These are phyloP conservation scores for Pseudopyrenochaeta lycopersici DNA, from an alignment of 2,329 filamentous ascomycete species.

Conservation along the genomic window DNA sequence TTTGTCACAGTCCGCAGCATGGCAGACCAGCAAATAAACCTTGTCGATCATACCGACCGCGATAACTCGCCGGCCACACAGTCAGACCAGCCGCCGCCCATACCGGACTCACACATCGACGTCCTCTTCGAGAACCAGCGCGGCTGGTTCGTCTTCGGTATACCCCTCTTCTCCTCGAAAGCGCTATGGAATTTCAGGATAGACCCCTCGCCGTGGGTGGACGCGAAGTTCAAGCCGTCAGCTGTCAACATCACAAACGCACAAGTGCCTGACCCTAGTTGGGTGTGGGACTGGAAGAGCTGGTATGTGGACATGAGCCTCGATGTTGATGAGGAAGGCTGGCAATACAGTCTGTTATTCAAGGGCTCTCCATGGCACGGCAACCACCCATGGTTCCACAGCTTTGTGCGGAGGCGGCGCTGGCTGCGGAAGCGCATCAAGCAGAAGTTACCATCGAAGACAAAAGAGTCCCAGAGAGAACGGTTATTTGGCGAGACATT, in stretches of 20 bases:
- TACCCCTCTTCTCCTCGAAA: constrained; percentile 86
- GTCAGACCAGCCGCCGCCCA: constrained; percentile 24
- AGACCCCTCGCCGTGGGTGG: constrained; percentile 89
- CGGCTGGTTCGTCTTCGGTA: constrained; percentile 87
- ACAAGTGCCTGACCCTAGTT: constrained; percentile 91
- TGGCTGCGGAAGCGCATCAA: constrained; percentile 87
- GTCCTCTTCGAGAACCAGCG: constrained; percentile 96
- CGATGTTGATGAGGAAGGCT: constrained; percentile 87
- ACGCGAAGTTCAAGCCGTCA: constrained; percentile 62
- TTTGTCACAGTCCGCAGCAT: constrained; percentile 20
- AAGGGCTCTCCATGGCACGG: constrained; percentile 75
- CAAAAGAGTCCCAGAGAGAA: constrained; percentile 40
- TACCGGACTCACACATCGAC: constrained; percentile 65
- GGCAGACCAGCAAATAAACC: constrained; percentile 71
- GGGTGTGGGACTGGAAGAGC: constrained; percentile 84
- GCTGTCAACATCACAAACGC: constrained; percentile 81
- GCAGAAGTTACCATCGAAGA: constrained; percentile 56
- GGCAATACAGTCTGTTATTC: constrained; percentile 96
- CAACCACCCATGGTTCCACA: constrained; percentile 89
- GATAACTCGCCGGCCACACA: constrained; percentile 40
- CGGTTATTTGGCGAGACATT: constrained; percentile 50
- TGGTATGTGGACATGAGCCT: constrained; percentile 83
- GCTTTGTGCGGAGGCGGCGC: constrained; percentile 86
- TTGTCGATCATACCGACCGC: constrained; percentile 66
- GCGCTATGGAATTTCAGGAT: constrained; percentile 78